Base-by-base conservation (phyloP, 345 rosid genomes). In the Arabis alpina region DNA sequence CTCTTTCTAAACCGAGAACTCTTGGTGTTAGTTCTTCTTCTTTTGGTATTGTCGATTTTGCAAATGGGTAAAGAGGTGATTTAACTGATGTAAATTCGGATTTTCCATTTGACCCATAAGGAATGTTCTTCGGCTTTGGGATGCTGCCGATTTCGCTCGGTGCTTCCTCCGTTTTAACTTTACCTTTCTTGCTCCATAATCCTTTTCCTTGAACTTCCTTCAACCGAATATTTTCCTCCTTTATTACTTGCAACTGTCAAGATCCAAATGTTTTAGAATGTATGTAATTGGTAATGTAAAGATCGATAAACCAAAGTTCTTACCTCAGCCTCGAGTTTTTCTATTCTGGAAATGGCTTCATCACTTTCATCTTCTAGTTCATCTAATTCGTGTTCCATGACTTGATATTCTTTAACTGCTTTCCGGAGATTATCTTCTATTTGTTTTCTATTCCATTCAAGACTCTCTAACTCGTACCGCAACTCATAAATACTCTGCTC, bases 281-380 rank as follows among this genome's bases (percentile, higher is more conserved):
- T 47, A 23, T 23, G 45, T 32, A 25, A 3, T 7, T 10, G 49
- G 32, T 24, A 44, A 36, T 24, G 57, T 25, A 14, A 14, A 24
- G 15, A 14, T 27, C 1, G 14, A 27, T 5, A 12, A 48, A 7
- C 24, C 23, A 47, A 15, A 2, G 54, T 55, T 40, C 14, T 19
- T 87, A 93, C 97, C 93, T 91, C 85, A 2, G 61, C 62, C 77
- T 88, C 81, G 41, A 90, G 73, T 63, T 79, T 70, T 57, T 91
- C 81, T 59, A 87, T 74, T 69, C 77, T 84, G 42, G 89, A 74
- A 65, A 81, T 71, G 66, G 86, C 80, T 61, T 64, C 76, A 66
- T 81, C 92, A 66, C 80, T 75, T 73, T 87, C 90, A 34, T 83
- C 91, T 72, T 88, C 97, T 56, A 87, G 85, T 72, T 91, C 92